Conservation (phyloP, 441 rosid species). For the Adansonia grandidieri region DNA sequence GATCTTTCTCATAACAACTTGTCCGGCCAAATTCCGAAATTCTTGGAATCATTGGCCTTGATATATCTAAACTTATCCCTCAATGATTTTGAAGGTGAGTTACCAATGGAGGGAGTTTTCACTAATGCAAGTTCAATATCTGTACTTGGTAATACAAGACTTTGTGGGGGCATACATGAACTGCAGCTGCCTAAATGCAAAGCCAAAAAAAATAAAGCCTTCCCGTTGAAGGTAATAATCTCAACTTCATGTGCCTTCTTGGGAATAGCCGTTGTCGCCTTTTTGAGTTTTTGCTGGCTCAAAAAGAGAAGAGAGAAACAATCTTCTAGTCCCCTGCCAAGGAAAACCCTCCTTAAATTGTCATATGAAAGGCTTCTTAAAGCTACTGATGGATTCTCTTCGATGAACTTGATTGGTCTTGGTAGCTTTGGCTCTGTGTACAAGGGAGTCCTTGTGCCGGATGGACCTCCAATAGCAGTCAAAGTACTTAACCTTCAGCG, state of each 20-base stretch:
- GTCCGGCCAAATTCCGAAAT: slow-evolving; percentile 34
- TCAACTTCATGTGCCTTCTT: neutral
- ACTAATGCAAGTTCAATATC: slow-evolving; percentile 31
- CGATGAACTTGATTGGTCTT: slow-evolving; percentile 40
- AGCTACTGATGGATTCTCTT: slow-evolving; percentile 46
- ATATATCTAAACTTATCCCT: slow-evolving; percentile 37
- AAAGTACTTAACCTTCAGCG: slow-evolving; percentile 40
- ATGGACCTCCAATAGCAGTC: slow-evolving; percentile 23
- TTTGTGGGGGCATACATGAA: slow-evolving; percentile 39
- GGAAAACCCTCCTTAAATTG: slow-evolving; percentile 19
- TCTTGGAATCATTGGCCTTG: slow-evolving; percentile 23
- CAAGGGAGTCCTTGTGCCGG: slow-evolving; percentile 28
- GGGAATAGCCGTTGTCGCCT: neutral
- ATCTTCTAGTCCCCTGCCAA: neutral
- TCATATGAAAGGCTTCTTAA: slow-evolving; percentile 35
- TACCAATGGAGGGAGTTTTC: slow-evolving; percentile 33
- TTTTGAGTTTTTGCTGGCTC: neutral
- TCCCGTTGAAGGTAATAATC: neutral
- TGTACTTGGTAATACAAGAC: slow-evolving; percentile 32
- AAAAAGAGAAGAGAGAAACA: neutral
- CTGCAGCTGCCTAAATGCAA: slow-evolving; percentile 32
- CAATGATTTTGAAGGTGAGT: slow-evolving; percentile 37
- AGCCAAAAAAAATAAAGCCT: neutral
- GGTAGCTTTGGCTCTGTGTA: slow-evolving; percentile 40
- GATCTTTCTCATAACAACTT: slow-evolving; percentile 40